A percentile compares a stretch with the other conserved stretches of the same genome.
Conservation (phyloP, 2,329 filamentous ascomycete species). For the Epichloe coenophiala region DNA sequence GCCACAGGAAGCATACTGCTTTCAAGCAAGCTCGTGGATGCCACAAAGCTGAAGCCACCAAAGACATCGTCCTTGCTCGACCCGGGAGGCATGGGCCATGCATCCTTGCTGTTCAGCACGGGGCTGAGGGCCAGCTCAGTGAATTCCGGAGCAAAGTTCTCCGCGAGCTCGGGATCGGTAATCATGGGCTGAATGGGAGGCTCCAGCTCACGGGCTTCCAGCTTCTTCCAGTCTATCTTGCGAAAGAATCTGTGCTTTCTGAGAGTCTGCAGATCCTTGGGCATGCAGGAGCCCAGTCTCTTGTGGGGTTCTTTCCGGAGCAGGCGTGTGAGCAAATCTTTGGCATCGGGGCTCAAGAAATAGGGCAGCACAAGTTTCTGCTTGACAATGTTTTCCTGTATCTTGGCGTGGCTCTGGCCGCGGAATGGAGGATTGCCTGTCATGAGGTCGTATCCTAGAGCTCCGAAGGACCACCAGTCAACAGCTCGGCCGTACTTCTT, state of each 20-base stretch:
- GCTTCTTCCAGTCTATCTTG: slow-evolving; percentile 85
- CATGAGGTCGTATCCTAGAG: slow-evolving; percentile 81
- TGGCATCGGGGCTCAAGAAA: slow-evolving; percentile 81
- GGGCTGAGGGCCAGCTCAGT: slow-evolving; percentile 75
- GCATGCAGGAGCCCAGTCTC: slow-evolving; percentile 76
- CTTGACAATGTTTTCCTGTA: slow-evolving; percentile 90
- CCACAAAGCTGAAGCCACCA: slow-evolving; percentile 52
- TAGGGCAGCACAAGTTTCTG: slow-evolving; percentile 83
- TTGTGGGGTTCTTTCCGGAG: slow-evolving; percentile 87
- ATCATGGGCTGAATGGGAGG: slow-evolving; percentile 88
- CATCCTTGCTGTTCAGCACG: slow-evolving; percentile 34
- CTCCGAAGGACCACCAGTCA: slow-evolving; percentile 97
- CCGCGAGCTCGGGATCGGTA: slow-evolving; percentile 86
- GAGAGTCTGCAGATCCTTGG: slow-evolving; percentile 72
- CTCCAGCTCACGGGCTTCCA: slow-evolving; percentile 69
- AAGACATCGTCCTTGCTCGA: slow-evolving; percentile 41
- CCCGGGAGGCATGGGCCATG: slow-evolving; percentile 23
- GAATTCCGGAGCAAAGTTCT: slow-evolving; percentile 93
- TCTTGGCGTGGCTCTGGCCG: slow-evolving; percentile 83
- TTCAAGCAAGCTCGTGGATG: slow-evolving; percentile 43
- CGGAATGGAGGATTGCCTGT: slow-evolving; percentile 86
- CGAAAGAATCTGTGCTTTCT: slow-evolving; percentile 94
- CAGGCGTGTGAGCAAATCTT: slow-evolving; percentile 81
- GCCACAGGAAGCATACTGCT: slow-evolving; percentile 26
- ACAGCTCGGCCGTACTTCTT: slow-evolving; percentile 87